These are phyloP conservation scores for Panaeolus papilionaceus DNA, from an alignment of 768 basidiomycete genomes.

Conservation along the genomic window DNA sequence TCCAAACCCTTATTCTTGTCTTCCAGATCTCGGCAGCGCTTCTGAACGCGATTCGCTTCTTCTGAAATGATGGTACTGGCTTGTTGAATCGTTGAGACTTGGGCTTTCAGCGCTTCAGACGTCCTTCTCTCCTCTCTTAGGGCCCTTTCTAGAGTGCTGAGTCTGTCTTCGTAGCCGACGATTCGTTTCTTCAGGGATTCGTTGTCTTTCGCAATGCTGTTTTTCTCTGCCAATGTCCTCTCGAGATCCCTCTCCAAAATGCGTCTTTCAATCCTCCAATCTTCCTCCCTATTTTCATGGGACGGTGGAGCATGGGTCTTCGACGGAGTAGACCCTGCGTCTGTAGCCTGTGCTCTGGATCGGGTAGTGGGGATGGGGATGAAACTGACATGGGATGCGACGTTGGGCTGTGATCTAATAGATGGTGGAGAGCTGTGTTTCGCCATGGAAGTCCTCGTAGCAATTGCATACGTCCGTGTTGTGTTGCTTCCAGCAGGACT, in stretches of 20 bases:
- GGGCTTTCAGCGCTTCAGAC: background rate
- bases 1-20: slow-evolving; percentile 19
- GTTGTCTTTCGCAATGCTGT: background rate
- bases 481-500: background rate
- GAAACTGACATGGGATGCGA: background rate
- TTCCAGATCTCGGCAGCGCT: background rate
- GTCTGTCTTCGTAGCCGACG: background rate
- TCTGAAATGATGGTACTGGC: background rate
- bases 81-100: background rate
- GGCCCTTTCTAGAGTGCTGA: background rate
- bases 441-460: background rate
- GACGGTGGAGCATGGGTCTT: background rate
- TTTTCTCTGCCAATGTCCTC: background rate
- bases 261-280: background rate
- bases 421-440: background rate
- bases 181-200: background rate
- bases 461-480: background rate
- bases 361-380: background rate
- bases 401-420: background rate
- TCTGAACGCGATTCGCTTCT: background rate
- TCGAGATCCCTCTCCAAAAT: background rate
- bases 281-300: background rate
- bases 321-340: background rate
- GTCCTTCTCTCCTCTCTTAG: background rate
- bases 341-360: background rate